Conservation (phyloP, 345 rosid genomes). For the Eucalyptus sp. region DNA sequence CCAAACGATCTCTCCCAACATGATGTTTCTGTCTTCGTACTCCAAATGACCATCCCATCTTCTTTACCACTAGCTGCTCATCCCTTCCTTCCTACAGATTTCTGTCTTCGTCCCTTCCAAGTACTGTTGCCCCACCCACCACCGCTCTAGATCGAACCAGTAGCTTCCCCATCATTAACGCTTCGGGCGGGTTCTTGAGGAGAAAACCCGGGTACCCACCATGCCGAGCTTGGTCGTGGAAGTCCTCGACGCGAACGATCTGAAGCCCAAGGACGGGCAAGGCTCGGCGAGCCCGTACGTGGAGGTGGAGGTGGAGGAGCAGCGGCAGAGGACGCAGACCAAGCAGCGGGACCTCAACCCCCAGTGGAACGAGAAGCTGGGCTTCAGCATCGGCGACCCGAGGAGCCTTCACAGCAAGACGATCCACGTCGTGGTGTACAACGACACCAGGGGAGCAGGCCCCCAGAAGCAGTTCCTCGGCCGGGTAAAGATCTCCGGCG, state of each 20-base stretch:
- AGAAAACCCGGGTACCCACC: background rate
- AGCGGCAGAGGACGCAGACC: background rate
- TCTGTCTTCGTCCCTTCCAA: background rate
- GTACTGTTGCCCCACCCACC: background rate
- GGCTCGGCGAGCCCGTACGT: conserved; percentile 12
- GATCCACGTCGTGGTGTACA: background rate
- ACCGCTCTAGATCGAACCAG: background rate
- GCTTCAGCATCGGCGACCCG: background rate
- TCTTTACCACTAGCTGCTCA: background rate
- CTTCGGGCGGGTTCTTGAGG: background rate
- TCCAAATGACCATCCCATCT: background rate
- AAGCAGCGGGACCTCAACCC: conserved; percentile 1
- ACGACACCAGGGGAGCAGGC: background rate
- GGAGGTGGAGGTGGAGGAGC: conserved; percentile 2
- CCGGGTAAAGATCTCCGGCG: background rate
- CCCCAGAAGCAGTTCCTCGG: conserved; percentile 1
- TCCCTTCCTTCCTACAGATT: background rate
- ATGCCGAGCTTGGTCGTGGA: conserved; percentile 6
- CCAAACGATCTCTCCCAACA: background rate
- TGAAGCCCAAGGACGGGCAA: conserved; percentile 12
- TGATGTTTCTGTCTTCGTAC: background rate
- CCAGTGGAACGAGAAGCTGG: conserved; percentile 6
- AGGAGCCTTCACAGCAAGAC: background rate
- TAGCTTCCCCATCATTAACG: background rate
- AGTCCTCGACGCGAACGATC: conserved; percentile 4